Base-by-base conservation (phyloP, 2,329 filamentous ascomycete species). In the Meredithiella fracta region DNA sequence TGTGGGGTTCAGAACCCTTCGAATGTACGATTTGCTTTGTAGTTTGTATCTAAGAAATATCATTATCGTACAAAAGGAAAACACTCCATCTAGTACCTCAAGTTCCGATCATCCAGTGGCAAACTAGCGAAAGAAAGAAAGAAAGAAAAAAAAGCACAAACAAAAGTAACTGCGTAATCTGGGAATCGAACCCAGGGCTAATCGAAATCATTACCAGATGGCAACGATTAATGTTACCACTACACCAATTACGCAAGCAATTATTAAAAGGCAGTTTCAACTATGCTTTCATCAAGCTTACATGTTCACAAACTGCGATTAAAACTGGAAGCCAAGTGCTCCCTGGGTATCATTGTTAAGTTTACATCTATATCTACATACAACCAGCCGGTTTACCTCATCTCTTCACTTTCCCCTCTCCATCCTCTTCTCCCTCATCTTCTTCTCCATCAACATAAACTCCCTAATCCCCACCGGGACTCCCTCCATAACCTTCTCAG, bases 371-470 rank as follows among this genome's bases (percentile, higher is more conserved):
- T 42, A 42, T n/a, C 8, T 17, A n/a, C 40, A 44, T 20, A n/a
- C 15, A 44, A n/a, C 3, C 11, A 34, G 29, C 29, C 15, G 17
- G 7, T 17, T 44, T n/a, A n/a, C 40, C 8, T 22, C 11, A 22
- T 17, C 40, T 22, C 8, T 44, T 44, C n/a, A n/a, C 40, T 44
- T 20, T n/a, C 17, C 8, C 11, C 3, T n/a, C 26, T 73, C 69
- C 63, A 70, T 67, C 65, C 90, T 86, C 67, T 80, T 84, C 67
- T 86, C 75, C 68, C 87, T 91, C 59, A 98, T 68, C 67, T 74
- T 83, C 76, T 97, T 97, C 72, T 98, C 92, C 59, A 84, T 89
- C 72, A 85, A 88, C 91, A 98, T 97, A 64, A 98, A 98, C 67
- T 95, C 91, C 60, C 87, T 75, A 61, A 98, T 96, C 0, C 91